Evolutionary conservation across 306 rosid genomes (phyloP).

Genomic region (Vachellia collinsii): DNA sequence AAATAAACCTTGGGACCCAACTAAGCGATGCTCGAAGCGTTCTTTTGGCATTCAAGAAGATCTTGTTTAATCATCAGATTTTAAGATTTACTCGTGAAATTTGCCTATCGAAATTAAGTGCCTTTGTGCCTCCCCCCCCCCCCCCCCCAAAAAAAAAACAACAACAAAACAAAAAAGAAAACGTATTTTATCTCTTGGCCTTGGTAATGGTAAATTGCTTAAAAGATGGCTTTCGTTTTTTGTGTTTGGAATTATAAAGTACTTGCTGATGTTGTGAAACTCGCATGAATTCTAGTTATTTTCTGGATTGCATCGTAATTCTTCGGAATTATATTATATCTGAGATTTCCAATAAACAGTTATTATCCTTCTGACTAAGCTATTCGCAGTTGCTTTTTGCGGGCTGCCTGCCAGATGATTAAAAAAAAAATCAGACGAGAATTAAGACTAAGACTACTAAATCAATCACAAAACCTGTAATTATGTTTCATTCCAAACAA

Average conservation of each 20-base stretch:
- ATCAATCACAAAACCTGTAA: no score
- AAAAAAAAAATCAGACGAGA: no score
- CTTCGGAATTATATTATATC: no score
- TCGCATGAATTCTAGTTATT: background rate
- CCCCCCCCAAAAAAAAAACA: background rate
- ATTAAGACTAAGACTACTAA: no score
- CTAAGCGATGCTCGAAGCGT: background rate
- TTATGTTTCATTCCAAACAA: no score
- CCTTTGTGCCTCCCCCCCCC: no score
- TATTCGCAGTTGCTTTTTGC: no score
- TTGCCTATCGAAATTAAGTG: background rate
- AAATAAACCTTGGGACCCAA: background rate
- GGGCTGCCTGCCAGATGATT: no score
- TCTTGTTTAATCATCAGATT: background rate
- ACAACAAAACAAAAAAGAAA: no score
- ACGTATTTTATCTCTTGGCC: background rate
- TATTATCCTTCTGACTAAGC: no score
- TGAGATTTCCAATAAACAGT: no score
- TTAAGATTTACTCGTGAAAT: background rate
- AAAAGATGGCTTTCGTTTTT: background rate
- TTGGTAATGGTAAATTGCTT: background rate
- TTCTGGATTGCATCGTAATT: background rate
- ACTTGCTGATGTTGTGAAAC: background rate
- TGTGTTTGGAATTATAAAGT: background rate
- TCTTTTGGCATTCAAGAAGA: background rate